phyloP scores from a whole-genome alignment of 805 yeast species.

The Myxozyma neglecta region DNA sequence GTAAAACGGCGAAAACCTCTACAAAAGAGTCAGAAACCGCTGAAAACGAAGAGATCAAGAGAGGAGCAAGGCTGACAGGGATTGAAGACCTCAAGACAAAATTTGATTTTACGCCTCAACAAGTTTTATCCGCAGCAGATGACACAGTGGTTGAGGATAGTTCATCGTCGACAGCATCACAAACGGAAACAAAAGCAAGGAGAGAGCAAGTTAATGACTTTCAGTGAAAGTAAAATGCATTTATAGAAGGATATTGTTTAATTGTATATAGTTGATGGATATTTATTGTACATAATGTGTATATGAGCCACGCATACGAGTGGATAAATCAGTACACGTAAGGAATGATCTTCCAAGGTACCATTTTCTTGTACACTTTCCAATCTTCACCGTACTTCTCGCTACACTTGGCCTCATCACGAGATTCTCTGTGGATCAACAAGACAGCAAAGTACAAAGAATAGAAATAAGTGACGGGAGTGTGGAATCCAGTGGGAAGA shows the following conservation, averaged over 20 bases:
- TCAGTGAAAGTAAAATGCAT: neutral
- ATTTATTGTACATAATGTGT: slow-evolving; percentile 1
- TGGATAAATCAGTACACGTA: slow-evolving; percentile 59
- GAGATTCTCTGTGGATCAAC: slow-evolving; percentile 79
- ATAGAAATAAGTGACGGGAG: slow-evolving; percentile 86
- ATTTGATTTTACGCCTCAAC: no score
- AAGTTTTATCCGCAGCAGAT: no score
- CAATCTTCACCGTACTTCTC: slow-evolving; percentile 83
- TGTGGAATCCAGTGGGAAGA: slow-evolving; percentile 76
- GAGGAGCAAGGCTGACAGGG: no score
- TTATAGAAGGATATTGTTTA: neutral
- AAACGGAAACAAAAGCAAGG: neutral
- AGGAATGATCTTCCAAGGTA: slow-evolving; percentile 90
- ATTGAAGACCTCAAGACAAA: no score
- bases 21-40: no score
- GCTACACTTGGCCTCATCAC: slow-evolving; percentile 91
- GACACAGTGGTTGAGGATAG: neutral
- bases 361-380: slow-evolving; percentile 75
- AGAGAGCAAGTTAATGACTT: neutral
- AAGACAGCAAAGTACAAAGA: slow-evolving; percentile 78
- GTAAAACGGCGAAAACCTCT: neutral
- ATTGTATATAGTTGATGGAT: neutral
- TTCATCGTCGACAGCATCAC: neutral
- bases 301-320: neutral
- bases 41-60: no score